A percentile compares a stretch with the other conserved stretches of the same genome.
phyloP scores from a whole-genome alignment of 306 rosid species.

The Castanopsis chinensis region DNA sequence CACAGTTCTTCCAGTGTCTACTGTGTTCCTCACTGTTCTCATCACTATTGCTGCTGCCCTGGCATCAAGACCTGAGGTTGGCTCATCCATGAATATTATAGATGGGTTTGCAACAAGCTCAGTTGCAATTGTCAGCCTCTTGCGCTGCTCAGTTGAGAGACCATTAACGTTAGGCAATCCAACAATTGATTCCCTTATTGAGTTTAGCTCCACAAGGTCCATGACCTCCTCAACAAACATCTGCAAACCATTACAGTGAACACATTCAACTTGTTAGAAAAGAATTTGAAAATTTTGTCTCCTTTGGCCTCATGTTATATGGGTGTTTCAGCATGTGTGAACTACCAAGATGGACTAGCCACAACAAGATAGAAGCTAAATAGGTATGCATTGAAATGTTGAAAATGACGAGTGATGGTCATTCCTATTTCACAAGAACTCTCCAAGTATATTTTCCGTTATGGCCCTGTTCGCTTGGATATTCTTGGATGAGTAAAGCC shows the following conservation, averaged over 20 bases:
- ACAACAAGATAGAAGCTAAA: too few species aligned
- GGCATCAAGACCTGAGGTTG: conserved; percentile 98
- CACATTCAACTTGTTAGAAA: too few species aligned
- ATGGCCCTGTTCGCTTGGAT: too few species aligned
- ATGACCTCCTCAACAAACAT: conserved; percentile 87
- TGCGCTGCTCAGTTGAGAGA: conserved; percentile 81
- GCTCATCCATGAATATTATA: conserved; percentile 96
- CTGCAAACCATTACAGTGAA: conserved; percentile 22
- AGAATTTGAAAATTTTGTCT: too few species aligned
- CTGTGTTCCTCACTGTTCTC: conserved; percentile 94
- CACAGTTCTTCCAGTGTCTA: conserved; percentile 90
- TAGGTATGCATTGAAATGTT: too few species aligned
- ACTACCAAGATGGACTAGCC: too few species aligned
- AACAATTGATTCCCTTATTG: conserved; percentile 69
- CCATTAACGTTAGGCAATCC: conserved; percentile 85
- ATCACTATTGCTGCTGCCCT: conserved; percentile 96
- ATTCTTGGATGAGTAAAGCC: too few species aligned
- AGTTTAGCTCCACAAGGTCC: conserved; percentile 77
- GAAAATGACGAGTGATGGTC: too few species aligned
- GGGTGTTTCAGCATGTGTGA: too few species aligned
- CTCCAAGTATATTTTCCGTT: too few species aligned
- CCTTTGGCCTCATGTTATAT: too few species aligned
- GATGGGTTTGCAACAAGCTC: conserved; percentile 96
- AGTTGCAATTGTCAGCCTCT: conserved; percentile 81
- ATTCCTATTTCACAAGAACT: too few species aligned